Evolutionary conservation across 345 rosid species (phyloP).

Genomic region (Dipteronia sinensis): DNA sequence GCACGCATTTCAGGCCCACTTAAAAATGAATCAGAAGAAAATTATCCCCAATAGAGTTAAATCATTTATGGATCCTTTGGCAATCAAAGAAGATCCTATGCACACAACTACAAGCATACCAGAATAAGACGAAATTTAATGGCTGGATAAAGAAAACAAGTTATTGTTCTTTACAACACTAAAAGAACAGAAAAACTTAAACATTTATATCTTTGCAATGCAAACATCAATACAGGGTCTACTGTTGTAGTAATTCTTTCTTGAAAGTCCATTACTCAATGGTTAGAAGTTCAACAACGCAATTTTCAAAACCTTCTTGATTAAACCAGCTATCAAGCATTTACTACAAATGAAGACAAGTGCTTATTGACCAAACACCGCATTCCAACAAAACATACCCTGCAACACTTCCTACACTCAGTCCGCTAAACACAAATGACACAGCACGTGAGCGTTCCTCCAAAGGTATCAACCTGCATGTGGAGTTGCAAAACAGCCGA

Average conservation of each 20-base stretch:
- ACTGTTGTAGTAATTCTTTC: not conserved
- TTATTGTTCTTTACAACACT: not conserved
- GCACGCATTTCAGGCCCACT: not conserved
- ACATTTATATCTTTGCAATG: not conserved
- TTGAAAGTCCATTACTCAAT: not conserved
- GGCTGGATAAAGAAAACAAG: not conserved
- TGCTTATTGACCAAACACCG: slow-evolving; percentile 9
- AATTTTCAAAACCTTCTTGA: not conserved
- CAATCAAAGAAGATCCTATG: slow-evolving; percentile 1
- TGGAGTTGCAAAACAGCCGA: slow-evolving; percentile 18
- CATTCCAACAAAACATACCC: slow-evolving; percentile 60
- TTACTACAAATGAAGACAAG: slow-evolving; percentile 10
- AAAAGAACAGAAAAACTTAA: not conserved
- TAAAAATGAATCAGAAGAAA: slow-evolving; percentile 2
- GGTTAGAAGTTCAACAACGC: not conserved
- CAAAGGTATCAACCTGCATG: slow-evolving; percentile 78
- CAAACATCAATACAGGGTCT: not conserved
- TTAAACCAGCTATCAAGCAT: slow-evolving; percentile 15
- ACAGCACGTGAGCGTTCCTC: slow-evolving; percentile 94
- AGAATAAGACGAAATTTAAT: not conserved
- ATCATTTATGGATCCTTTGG: not conserved
- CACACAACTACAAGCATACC: not conserved
- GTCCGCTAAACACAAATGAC: slow-evolving; percentile 89
- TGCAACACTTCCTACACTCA: slow-evolving; percentile 84
- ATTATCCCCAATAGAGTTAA: not conserved